Evolutionary conservation across 176 grass and related monocot genomes (phyloP).

Genomic region (Hordeum vulgare): MorexV3_pseudomolecules_assembly NC_058523.1:48988723-48989222

Average conservation of each 20-base stretch:
- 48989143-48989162: no score
- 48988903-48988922: no score
- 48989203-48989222: not conserved
- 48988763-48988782: slow-evolving; percentile 28
- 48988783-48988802: not conserved
- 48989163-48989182: no score
- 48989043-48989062: no score
- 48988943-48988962: no score
- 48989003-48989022: no score
- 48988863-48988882: not conserved
- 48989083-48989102: not conserved
- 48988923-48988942: no score
- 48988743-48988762: slow-evolving; percentile 43
- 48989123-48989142: not conserved
- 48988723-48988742: slow-evolving; percentile 57
- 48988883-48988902: not conserved
- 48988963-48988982: no score
- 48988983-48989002: no score
- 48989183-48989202: no score
- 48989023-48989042: no score
- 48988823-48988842: not conserved
- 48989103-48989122: not conserved
- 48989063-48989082: not conserved
- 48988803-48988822: not conserved
- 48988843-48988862: not conserved